Evolutionary conservation across 1,284 basidiomycete species (phyloP), one percentile per base, ranked within the genome.

Genomic region (Cutaneotrichosporon sp.): DNA sequence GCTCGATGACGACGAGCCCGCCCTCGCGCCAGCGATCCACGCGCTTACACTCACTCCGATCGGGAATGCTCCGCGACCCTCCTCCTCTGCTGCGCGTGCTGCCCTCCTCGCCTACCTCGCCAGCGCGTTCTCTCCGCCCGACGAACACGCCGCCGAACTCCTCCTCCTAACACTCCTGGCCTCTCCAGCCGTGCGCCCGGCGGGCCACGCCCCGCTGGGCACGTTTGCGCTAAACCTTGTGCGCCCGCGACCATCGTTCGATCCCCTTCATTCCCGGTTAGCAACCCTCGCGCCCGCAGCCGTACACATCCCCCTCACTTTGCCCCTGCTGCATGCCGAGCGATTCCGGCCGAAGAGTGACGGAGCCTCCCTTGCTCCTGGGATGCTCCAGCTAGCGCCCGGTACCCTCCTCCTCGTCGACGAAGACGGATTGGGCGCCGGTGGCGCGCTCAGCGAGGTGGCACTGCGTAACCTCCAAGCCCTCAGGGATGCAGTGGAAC

Each of bases 401-500:
- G 70, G 70, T 38, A 71, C 72, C 0, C 56, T 65, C 2, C 67
- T 70, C n/a, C 47, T 70, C 6, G 62, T 70, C 50, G 52, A 68
- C 56, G 68, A 69, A 56, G 63, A 65, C 49, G 69, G 67, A 11
- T 76, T 81, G 65, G 76, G 76, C 2, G 65, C 73, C 40, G 76
- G 77, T n/a, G 80, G 80, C 10, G 59, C 72, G 32, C 66, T 81
- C 31, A 67, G 73, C 26, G 76, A 80, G 30, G 69, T 67, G 16
- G 80, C 76, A 0, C 58, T 80, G 21, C 66, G 68, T 30, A 81
- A 81, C 60, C 61, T 81, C 51, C 72, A 76, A 58, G 72, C 75
- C 1, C 62, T 81, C 53, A 61, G 65, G 30, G 72, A 77, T 32
- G 70, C 69, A 31, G 58, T 80, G 40, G 68, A 64, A 34, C 70